phyloP scores from a whole-genome alignment of 768 basidiomycete species.

The Lactarius quietus region DNA sequence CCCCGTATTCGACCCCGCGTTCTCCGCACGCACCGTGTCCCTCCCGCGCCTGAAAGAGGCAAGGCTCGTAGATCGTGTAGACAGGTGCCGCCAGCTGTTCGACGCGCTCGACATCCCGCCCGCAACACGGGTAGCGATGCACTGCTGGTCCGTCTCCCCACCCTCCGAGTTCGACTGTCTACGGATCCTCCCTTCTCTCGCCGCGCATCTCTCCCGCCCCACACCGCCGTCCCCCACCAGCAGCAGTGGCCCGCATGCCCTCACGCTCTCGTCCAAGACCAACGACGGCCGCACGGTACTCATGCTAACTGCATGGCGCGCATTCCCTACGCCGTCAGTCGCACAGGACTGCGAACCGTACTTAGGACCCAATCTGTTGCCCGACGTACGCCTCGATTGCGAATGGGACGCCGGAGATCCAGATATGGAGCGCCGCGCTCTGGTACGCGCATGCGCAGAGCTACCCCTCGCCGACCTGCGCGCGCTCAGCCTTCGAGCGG shows the following conservation, averaged over 20 bases:
- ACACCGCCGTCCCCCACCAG: not conserved
- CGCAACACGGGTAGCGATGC: not conserved
- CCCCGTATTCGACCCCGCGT: conserved; percentile 1
- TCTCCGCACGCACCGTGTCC: conserved; percentile 1
- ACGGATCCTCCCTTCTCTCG: conserved; percentile 17
- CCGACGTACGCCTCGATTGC: conserved; percentile 16
- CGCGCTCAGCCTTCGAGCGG: conserved; percentile 3
- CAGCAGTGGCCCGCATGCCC: conserved; percentile 6
- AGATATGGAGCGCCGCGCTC: conserved; percentile 12
- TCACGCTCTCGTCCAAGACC: conserved; percentile 9
- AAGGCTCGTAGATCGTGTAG: conserved; percentile 9
- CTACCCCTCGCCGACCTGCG: conserved; percentile 14
- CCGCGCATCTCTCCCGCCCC: conserved; percentile 10
- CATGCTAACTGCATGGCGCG: conserved; percentile 13
- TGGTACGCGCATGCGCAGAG: conserved; percentile 5
- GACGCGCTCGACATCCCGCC: conserved; percentile 11
- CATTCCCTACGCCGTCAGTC: conserved; percentile 5
- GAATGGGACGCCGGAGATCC: conserved; percentile 19
- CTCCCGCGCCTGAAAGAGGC: not conserved
- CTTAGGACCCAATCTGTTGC: not conserved
- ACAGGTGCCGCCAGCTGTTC: conserved; percentile 15
- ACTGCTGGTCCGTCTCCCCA: conserved; percentile 14
- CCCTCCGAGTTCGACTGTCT: conserved; percentile 21
- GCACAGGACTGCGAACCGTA: conserved; percentile 14
- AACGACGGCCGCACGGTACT: conserved; percentile 6